Evolutionary conservation across 371 early-diverging fungal species (phyloP), one percentile per base, ranked within the genome.

Genomic region (Rhizopus delemar): DNA sequence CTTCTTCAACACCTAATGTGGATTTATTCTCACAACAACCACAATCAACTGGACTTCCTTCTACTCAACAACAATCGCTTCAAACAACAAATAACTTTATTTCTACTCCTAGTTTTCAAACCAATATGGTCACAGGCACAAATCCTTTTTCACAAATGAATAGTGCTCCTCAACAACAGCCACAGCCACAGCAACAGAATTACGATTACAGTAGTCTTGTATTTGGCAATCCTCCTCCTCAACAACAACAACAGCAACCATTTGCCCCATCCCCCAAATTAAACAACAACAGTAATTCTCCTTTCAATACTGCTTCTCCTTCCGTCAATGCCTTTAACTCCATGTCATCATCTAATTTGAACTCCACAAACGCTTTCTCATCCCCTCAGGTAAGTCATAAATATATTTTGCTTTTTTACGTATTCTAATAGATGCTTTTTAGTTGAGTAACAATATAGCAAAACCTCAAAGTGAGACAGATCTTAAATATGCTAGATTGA

Each of bases 1-100:
- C 57, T 16, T 55, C 54, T 50, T 29, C 56, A 48, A 32, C 55
- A 54, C 60, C 60, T 22, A 49, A 48, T 31, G 51, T 60, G 38
- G 57, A 63, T 8, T 56, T 59, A 15, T 59, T 51, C 29, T 52
- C 57, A 46, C 57, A 49, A 41, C 53, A 71, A 13, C 84, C 85
- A 55, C 46, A 11, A 46, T 11, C 7, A 52, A 48, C 55, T 61
- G 58, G 57, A 54, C 54, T 64, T 41, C 38, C 53, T 33, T 12
- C 45, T 48, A 28, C 54, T 46, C 28, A 43, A 38, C 54, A 62
- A 57, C 65, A 59, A 49, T 36, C 56, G 34, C 57, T 45, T 46
- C 51, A 51, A 29, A 32, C 45, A 16, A 15, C 31, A 38, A 38
- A 41, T 39, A 53, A 9, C 28, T 28, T 70, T 31, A 59, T 60